These are phyloP conservation scores for Lecanicillium sp. DNA, from an alignment of 2,329 filamentous ascomycete genomes.

Conservation along the genomic window DNA sequence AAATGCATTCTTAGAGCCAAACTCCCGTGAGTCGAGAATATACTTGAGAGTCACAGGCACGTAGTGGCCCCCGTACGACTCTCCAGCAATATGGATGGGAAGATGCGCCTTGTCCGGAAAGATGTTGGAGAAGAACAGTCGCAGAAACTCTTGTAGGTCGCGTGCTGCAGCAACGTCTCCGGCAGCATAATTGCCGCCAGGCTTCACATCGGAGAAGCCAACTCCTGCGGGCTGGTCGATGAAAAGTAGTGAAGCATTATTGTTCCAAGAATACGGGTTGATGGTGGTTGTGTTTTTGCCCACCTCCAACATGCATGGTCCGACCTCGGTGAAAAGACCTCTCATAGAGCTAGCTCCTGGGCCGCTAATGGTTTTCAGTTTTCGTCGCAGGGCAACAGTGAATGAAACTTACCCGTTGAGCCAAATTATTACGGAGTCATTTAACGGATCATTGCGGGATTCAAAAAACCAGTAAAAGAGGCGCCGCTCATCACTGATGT, in stretches of 20 bases:
- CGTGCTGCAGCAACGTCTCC: background rate
- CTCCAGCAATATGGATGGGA: background rate
- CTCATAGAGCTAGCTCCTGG: no score
- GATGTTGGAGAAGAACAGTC: background rate
- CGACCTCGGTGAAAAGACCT: no score
- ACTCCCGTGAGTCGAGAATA: background rate
- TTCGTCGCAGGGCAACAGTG: no score
- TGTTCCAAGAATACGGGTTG: no score
- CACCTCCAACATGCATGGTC: no score
- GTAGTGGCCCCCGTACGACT: conserved; percentile 2
- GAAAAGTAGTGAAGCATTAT: no score
- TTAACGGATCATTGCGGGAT: background rate
- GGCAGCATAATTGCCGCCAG: background rate
- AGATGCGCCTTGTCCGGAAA: background rate
- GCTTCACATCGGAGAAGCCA: no score
- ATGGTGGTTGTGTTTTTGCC: no score
- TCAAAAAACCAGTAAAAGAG: conserved; percentile 2
- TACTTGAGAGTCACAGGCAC: background rate
- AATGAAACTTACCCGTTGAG: background rate
- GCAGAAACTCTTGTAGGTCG: background rate
- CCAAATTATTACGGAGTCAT: background rate
- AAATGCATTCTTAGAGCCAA: background rate
- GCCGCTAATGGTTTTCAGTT: no score
- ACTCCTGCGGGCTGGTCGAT: no score
- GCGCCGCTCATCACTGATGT: background rate